These are phyloP conservation scores for Lecanicillium sp. DNA, from an alignment of 2,329 filamentous ascomycete genomes.

Conservation along the genomic window DNA sequence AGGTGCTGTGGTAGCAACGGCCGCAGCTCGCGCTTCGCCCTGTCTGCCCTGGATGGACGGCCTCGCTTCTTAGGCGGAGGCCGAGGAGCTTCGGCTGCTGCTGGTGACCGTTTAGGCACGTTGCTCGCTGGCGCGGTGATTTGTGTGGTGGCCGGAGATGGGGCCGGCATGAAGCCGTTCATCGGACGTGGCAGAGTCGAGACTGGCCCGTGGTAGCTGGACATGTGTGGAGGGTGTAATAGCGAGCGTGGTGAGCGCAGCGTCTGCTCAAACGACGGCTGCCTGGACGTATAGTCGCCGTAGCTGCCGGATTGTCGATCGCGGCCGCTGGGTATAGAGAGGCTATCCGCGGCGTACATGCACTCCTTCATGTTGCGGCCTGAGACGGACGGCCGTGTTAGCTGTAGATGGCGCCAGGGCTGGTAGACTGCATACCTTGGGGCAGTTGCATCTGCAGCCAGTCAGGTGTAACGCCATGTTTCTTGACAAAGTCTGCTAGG, in stretches of 20 bases:
- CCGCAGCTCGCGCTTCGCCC: constrained; percentile 26
- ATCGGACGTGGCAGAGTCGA: constrained; percentile 10
- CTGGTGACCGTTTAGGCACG: constrained; percentile 9
- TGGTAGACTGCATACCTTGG: constrained; percentile 29
- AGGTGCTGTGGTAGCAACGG: constrained; percentile 29
- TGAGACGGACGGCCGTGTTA: constrained; percentile 21
- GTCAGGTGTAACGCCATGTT: constrained; percentile 34
- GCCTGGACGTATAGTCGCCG: constrained; percentile 11
- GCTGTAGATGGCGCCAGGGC: background rate
- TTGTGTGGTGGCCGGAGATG: background rate
- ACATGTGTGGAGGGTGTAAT: constrained; percentile 17
- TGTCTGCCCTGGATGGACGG: constrained; percentile 40
- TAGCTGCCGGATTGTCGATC: constrained; percentile 20
- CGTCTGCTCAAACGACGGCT: background rate
- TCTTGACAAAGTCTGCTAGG: constrained; percentile 42
- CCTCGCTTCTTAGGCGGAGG: constrained; percentile 36
- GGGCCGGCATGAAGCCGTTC: constrained; percentile 2
- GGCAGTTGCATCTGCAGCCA: constrained; percentile 46
- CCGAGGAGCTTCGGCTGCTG: constrained; percentile 9
- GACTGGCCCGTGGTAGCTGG: background rate
- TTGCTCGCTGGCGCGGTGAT: background rate
- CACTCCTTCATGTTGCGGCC: constrained; percentile 44
- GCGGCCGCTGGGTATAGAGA: constrained; percentile 28
- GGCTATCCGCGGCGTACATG: constrained; percentile 30
- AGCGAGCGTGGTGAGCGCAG: constrained; percentile 11